These are phyloP conservation scores for Haplographium delicatum DNA, from an alignment of 495 filamentous ascomycete species.

Conservation along the genomic window DNA sequence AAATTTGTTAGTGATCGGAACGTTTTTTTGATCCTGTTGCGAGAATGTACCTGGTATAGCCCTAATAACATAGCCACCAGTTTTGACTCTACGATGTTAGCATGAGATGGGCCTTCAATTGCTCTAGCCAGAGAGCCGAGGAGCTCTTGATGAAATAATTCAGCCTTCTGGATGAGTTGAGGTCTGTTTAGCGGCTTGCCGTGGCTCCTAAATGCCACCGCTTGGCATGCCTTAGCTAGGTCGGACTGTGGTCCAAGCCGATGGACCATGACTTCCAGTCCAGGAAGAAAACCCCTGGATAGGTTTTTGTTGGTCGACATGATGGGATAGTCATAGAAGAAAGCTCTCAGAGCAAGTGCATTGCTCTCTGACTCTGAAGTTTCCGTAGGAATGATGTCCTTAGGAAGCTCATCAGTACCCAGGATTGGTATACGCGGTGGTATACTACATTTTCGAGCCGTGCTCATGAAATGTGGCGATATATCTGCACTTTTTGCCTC, in stretches of 20 bases:
- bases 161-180: constrained; percentile 21
- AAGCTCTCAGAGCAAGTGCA: constrained; percentile 27
- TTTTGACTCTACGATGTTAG: constrained; percentile 20
- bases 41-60: constrained; percentile 29
- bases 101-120: constrained; percentile 15
- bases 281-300: constrained; percentile 28
- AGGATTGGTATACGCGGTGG: constrained; percentile 19
- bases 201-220: constrained; percentile 26
- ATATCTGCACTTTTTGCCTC: constrained; percentile 6
- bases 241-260: constrained; percentile 21
- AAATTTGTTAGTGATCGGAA: not conserved
- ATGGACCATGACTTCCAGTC: constrained; percentile 26
- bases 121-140: constrained; percentile 22
- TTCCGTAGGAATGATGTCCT: constrained; percentile 24
- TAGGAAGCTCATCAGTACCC: constrained; percentile 19
- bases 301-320: constrained; percentile 19
- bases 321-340: constrained; percentile 31
- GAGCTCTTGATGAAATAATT: constrained; percentile 26
- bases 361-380: constrained; percentile 19
- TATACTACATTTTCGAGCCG: constrained; percentile 30
- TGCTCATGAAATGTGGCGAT: constrained; percentile 13
- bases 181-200: constrained; percentile 26
- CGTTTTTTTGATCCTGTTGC: not conserved
- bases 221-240: constrained; percentile 28
- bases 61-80: constrained; percentile 25